Percentiles rank a stretch among this genome's conserved stretches.
phyloP scores from a whole-genome alignment of 164 flowering plant species.

The Vitis rotundifolia region DNA sequence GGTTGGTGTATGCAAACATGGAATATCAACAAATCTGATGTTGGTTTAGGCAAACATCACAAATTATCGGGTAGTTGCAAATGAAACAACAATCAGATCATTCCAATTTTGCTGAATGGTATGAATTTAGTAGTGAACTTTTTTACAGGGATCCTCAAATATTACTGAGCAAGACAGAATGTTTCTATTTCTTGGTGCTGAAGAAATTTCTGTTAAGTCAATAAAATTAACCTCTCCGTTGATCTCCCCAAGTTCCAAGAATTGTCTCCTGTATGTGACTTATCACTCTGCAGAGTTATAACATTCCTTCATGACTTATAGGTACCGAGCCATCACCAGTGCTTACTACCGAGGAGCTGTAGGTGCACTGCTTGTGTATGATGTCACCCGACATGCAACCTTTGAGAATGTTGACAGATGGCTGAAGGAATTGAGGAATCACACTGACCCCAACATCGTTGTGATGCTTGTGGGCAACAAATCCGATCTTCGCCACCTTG shows the following conservation, averaged over 20 bases:
- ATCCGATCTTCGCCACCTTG: slow-evolving; percentile 69
- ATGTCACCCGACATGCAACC: slow-evolving; percentile 61
- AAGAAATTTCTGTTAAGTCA: neutral
- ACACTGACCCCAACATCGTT: slow-evolving; percentile 73
- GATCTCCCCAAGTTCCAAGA: neutral
- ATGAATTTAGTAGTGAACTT: too few species aligned
- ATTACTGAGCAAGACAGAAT: too few species aligned
- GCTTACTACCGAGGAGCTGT: slow-evolving; percentile 78
- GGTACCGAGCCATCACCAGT: slow-evolving; percentile 82
- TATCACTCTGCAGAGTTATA: too few species aligned
- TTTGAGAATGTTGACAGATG: slow-evolving; percentile 68
- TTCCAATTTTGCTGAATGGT: too few species aligned
- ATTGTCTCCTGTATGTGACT: neutral
- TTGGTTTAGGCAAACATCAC: too few species aligned
- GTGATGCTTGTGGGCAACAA: slow-evolving; percentile 80
- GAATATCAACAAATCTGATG: too few species aligned
- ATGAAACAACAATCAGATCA: too few species aligned
- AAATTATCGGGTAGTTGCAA: too few species aligned
- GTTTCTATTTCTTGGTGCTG: too few species aligned
- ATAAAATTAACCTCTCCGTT: neutral
- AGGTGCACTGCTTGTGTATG: slow-evolving; percentile 69
- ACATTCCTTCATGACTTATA: slow-evolving; percentile 7
- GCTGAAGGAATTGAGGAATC: slow-evolving; percentile 64
- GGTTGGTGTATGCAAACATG: too few species aligned
- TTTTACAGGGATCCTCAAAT: too few species aligned